Base-by-base conservation (phyloP, 169 alveolate species). In the Amoebophrya sp. region DNA sequence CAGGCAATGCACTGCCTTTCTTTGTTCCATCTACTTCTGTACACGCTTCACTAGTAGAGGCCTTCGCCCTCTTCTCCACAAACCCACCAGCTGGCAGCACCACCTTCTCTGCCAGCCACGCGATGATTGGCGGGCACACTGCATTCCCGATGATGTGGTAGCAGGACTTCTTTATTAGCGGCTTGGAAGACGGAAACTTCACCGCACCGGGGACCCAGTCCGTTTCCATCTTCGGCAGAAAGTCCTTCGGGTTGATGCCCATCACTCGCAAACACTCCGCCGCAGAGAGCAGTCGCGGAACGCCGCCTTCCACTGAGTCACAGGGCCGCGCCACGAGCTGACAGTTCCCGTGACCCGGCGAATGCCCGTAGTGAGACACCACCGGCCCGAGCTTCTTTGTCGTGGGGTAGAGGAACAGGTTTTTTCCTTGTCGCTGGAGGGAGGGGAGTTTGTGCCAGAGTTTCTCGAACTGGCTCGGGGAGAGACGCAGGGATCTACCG, bases 121-220 rank as follows among this genome's bases (percentile, higher is more conserved):
- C 83, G 35, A 66, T 66, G 32, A 66, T 25, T 7, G 83, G 83
- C 18, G 83, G 83, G 35, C 83, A 66, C 2, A 66, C 83, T 2
- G 83, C 83, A 25, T 66, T 66, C 35, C 83, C 83, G 32, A 66
- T 66, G 32, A 66, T 66, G 83, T 66, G 83, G 83, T 66, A 66
- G 83, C 83, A 66, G 32, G 35, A 12, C 18, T 66, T 66, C 35
- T 66, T 66, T 18, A 66, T 66, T 25, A 66, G 35, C 10, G 83
- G 83, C 35, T 66, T 66, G 35, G 83, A 66, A 25, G 1, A 12
- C 38, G 83, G 83, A 66, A 66, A 66, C 83, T 66, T 66, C 83
- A 66, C 83, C 32, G 83, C 83, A 7, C 35, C 0, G 18, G 83
- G 83, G 83, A 66, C 32, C 83, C 83, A 66, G 32, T 25, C 83